phyloP scores from a whole-genome alignment of 208 protist genomes.

The Crithidia bombi region DNA sequence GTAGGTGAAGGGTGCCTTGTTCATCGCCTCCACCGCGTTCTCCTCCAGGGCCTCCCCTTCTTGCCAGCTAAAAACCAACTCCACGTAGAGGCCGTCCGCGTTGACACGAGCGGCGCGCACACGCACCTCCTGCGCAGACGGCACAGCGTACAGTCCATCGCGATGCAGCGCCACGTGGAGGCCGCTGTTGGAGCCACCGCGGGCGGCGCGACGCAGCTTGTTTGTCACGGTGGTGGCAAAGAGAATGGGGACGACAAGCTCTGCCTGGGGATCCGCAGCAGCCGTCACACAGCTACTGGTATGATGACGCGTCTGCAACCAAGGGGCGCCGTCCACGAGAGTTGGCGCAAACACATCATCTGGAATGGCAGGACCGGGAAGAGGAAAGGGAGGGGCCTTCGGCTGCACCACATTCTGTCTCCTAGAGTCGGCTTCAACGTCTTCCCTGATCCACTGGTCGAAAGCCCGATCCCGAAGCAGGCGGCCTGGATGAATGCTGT shows the following conservation, averaged over 20 bases:
- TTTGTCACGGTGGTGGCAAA: slow-evolving; percentile 14
- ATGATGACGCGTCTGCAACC: slow-evolving; percentile 6
- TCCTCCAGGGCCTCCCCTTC: slow-evolving; percentile 7
- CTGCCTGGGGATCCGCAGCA: background rate
- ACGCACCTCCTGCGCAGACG: slow-evolving; percentile 7
- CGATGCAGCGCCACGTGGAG: slow-evolving; percentile 13
- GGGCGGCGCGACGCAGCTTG: slow-evolving; percentile 11
- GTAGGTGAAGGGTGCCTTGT: slow-evolving; percentile 12
- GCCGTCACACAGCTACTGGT: background rate
- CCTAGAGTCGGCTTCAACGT: too few species aligned
- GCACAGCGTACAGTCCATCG: slow-evolving; percentile 15
- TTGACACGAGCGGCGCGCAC: slow-evolving; percentile 10
- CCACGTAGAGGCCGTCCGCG: slow-evolving; percentile 9
- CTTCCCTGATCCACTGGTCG: too few species aligned
- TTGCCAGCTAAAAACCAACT: slow-evolving; percentile 15
- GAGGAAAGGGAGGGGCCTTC: background rate
- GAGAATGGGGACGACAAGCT: slow-evolving; percentile 11
- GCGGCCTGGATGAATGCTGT: too few species aligned
- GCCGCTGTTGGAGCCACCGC: background rate
- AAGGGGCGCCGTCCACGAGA: slow-evolving; percentile 8
- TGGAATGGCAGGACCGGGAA: too few species aligned
- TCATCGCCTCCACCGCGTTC: slow-evolving; percentile 20
- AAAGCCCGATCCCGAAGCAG: too few species aligned
- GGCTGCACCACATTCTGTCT: background rate
- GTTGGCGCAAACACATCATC: background rate